Evolutionary conservation across 164 flowering plant species (phyloP), one percentile per base, ranked within the genome.

Genomic region (Chimonanthus salicifolius): DNA sequence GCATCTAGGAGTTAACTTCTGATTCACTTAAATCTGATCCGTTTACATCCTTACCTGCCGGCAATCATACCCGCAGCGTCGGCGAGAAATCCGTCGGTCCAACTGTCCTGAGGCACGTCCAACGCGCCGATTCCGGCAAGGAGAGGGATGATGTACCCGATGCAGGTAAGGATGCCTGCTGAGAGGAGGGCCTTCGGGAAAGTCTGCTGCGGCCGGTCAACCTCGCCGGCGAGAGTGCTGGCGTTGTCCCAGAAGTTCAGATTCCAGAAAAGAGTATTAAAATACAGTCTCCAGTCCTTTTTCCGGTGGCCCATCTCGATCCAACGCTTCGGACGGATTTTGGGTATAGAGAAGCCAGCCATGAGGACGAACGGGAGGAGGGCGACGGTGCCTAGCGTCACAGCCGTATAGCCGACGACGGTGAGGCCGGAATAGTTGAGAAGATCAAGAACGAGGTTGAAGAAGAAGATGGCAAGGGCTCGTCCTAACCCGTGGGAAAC

Each of bases 231-330:
- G 20, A 90, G 64, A 16, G 98, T 92, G 44, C 97, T 92, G 1
- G 87, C 97, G 74, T 80, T 92, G 74, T 94, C 98, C 97, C 97
- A 94, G 66, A 88, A 94, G 73, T 94, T 94, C 76, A 92, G 77
- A 71, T 94, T 94, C 97, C 98, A 92, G 70, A 94, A 94, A 2
- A 92, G 87, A 8, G 97, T 92, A 69, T 92, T 94, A 78, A 89
- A 85, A 79, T 50, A 92, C 47, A 90, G 69, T 44, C 68, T 88
- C 98, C 98, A 94, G 62, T 94, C 94, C 66, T 75, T 87, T 18
- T 87, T 80, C 11, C 77, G 82, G 33, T 85, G 81, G 11, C 92
- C 93, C 48, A 81, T 62, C 74, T 79, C 81, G 21, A 82, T 11
- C 96, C 96, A 94, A 3, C 94, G 76, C 46, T 60, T 73, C 0